Percentiles rank a stretch among this genome's conserved stretches.
Conservation (phyloP, 441 rosid genomes). For the Mallotus repandus region DNA sequence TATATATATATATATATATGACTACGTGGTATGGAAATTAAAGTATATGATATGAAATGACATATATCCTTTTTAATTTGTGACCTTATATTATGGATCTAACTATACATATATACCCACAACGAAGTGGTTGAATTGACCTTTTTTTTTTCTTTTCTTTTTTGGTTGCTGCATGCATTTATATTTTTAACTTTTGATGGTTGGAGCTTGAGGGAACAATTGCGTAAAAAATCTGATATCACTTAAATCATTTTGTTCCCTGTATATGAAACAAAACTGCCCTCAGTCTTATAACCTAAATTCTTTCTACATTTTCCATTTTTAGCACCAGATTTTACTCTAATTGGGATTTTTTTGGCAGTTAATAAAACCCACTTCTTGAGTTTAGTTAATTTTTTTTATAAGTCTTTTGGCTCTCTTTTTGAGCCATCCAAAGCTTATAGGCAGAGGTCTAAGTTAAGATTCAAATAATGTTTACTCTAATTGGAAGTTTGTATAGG, state of each 20-base stretch:
- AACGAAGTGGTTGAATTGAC: no score
- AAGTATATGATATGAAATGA: no score
- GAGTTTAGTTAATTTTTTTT: background rate
- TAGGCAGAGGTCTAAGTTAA: no score
- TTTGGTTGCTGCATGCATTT: background rate
- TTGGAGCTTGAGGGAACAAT: conserved; percentile 16
- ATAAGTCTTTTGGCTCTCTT: background rate
- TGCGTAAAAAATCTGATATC: conserved; percentile 13
- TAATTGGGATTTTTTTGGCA: background rate
- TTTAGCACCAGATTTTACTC: background rate
- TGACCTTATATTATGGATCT: no score
- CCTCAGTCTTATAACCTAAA: background rate
- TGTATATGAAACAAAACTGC: background rate
- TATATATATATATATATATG: no score
- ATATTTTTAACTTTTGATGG: background rate
- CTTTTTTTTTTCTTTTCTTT: no score
- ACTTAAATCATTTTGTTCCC: conserved; percentile 17
- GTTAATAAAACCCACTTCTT: conserved; percentile 5
- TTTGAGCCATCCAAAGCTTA: no score
- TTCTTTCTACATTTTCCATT: background rate
- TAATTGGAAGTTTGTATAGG: conserved; percentile 11
- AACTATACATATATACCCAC: no score
- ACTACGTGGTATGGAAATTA: no score
- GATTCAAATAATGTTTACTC: background rate
- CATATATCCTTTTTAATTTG: no score